Evolutionary conservation across 345 rosid species (phyloP), one percentile per base, ranked within the genome.

Genomic region (Salix purpurea): DNA sequence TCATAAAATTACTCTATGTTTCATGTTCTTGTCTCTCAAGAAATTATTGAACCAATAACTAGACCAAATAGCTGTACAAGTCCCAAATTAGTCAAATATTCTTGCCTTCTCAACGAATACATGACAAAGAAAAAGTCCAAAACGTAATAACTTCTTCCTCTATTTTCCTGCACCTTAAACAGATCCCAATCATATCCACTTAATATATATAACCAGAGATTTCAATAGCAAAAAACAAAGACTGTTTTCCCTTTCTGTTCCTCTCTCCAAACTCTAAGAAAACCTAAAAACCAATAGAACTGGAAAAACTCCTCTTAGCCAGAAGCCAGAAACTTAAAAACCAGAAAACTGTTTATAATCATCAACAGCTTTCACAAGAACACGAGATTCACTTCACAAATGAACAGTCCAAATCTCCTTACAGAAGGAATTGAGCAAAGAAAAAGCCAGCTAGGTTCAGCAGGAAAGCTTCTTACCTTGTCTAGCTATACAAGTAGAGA

Each of bases 401-500:
- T 60, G 56, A 21, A 24, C 30, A 61, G 61, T 26, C 30, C 23
- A 62, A 64, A 62, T 18, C 21, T 48, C 62, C 15, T 60, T 61
- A 65, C 26, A 60, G 28, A 23, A 24, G 2, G 4, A 30, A 44
- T 5, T 8, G 11, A 44, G 1, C 3, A 42, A 16, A 11, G 7
- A 13, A n/a, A 67, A 32, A 70, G 30, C 13, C 40, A 68, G 64
- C 23, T 23, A 58, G 44, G 32, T 37, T 69, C 66, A 79, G 71
- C 70, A 12, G 68, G 39, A 65, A 65, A 34, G 11, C 21, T 30
- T 21, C 68, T 65, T 24, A 65, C 68, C 11, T 65, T 26, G 78
- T 28, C 30, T 79, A 66, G 82, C 82, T 39, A 32, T n/a, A 54
- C 46, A 64, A 79, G 46, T 36, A 32, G 78, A 69, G 71, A 74